Conservation (phyloP, 371 early-diverging fungal genomes). For the Actinomucor elegans region DNA sequence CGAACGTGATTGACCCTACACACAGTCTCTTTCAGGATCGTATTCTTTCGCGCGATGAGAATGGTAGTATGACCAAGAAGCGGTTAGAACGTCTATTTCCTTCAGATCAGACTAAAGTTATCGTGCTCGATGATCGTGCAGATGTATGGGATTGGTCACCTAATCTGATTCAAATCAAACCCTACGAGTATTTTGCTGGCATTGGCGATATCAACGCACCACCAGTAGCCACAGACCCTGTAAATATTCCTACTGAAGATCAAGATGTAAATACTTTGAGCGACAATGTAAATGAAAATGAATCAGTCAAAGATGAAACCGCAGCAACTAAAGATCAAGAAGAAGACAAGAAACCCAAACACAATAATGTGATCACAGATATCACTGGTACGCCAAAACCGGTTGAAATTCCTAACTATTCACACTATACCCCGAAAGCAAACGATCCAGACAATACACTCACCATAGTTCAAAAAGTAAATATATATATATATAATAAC, state of each 20-base stretch:
- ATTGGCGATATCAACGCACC: constrained; percentile 95
- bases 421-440: too few relatives aligned
- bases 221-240: background rate
- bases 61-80: constrained; percentile 84
- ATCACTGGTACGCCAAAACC: too few relatives aligned
- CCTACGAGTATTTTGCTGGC: constrained; percentile 91
- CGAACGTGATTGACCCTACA: constrained; percentile 86
- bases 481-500: too few relatives aligned
- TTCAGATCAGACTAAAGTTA: constrained; percentile 93
- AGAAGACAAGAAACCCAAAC: background rate
- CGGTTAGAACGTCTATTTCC: constrained; percentile 91
- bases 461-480: too few relatives aligned
- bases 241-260: background rate
- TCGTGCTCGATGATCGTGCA: constrained; percentile 97
- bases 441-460: too few relatives aligned
- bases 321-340: background rate
- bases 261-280: background rate
- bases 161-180: constrained; percentile 85
- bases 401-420: too few relatives aligned
- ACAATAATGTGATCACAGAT: too few relatives aligned
- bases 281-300: background rate
- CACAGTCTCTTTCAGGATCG: constrained; percentile 82
- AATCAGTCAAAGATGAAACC: background rate
- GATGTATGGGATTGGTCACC: constrained; percentile 97
- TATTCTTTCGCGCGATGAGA: constrained; percentile 95